phyloP scores from a whole-genome alignment of 106 monocot species.

The Allium cepa region DNA sequence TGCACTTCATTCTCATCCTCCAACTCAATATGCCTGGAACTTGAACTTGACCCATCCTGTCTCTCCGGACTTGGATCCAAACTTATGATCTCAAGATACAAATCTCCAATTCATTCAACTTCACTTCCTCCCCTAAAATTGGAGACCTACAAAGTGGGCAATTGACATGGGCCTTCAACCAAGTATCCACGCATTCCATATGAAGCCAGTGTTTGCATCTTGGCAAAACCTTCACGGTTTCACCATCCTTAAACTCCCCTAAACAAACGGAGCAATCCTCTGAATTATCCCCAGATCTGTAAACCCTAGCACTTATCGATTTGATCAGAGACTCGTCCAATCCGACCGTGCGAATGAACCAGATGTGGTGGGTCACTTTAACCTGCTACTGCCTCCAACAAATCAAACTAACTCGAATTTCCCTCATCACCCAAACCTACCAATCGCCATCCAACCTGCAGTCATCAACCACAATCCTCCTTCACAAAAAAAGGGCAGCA shows the following conservation, averaged over 20 bases:
- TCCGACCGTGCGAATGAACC: slow-evolving; percentile 79
- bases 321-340: slow-evolving; percentile 64
- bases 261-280: slow-evolving; percentile 59
- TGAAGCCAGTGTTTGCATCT: slow-evolving; percentile 79
- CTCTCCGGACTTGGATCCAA: slow-evolving; percentile 1
- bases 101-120: background rate
- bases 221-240: slow-evolving; percentile 64
- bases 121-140: slow-evolving; percentile 16
- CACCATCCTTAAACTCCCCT: slow-evolving; percentile 74
- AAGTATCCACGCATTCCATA: slow-evolving; percentile 71
- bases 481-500: no score
- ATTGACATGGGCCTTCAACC: slow-evolving; percentile 73
- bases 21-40: background rate
- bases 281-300: slow-evolving; percentile 33
- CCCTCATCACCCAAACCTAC: no score
- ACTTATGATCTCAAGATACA: background rate
- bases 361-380: slow-evolving; percentile 61
- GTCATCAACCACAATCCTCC: no score
- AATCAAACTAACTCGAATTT: no score
- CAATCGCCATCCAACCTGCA: no score
- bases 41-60: background rate
- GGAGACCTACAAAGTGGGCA: slow-evolving; percentile 80
- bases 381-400: no score
- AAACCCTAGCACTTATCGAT: slow-evolving; percentile 43
- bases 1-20: slow-evolving; percentile 17